Base-by-base conservation (phyloP, 805 yeast genomes). In the Wickerhamomyces ciferrii region DNA sequence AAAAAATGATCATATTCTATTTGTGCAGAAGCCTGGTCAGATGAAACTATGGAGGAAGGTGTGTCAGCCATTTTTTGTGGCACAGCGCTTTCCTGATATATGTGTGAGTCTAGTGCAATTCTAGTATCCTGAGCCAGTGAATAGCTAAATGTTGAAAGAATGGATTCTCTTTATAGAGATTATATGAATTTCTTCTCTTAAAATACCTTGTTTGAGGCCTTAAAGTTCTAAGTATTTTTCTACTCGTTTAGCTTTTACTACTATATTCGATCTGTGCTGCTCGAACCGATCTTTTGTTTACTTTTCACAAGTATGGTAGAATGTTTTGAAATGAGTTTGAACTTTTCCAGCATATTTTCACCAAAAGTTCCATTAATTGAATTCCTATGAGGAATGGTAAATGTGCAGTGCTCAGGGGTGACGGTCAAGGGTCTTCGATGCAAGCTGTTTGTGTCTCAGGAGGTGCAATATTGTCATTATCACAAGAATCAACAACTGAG, bases 331-430 rank as follows among this genome's bases (percentile, higher is more conserved):
- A n/a, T n/a, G n/a, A n/a, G n/a, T n/a, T n/a, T n/a, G n/a, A n/a
- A n/a, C n/a, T n/a, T n/a, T n/a, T n/a, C n/a, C n/a, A n/a, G n/a
- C n/a, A n/a, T n/a, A n/a, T n/a, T n/a, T n/a, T n/a, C n/a, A n/a
- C n/a, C n/a, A n/a, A n/a, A n/a, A n/a, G n/a, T n/a, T n/a, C n/a
- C n/a, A n/a, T n/a, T n/a, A 7, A 4, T 27, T 27, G 31, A 27
- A 18, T 21, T 14, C 8, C 3, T 5, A 13, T 3, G 23, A 8
- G 14, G 20, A 18, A 37, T 37, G 39, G n/a, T 14, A 35, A 23
- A 20, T 21, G 43, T 25, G 40, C 60, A 52, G 31, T 59, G 63
- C 18, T n/a, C 14, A 4, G 63, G 60, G 1, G 43, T 21, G 10
- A 55, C 61, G 5, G 46, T 20, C n/a, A 40, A 41, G 5, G 45